A percentile compares a stretch with the other conserved stretches of the same genome.
phyloP scores from a whole-genome alignment of 78 protist species.

The Dictyostelium brefeldianum region DNA sequence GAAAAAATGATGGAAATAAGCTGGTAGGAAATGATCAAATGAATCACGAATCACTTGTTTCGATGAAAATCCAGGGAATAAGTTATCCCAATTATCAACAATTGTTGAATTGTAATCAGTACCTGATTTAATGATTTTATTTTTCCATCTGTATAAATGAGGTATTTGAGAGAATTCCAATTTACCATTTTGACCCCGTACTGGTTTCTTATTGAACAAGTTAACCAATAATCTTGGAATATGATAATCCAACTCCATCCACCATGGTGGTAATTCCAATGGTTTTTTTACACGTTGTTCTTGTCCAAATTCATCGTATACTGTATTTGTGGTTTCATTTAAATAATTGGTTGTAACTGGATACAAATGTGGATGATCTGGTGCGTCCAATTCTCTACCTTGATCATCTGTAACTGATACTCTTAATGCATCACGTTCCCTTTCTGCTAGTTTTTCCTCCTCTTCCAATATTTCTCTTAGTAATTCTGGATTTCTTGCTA shows the following conservation, averaged over 20 bases:
- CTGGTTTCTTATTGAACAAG: background rate
- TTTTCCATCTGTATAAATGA: background rate
- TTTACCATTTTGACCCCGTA: too few relatives aligned
- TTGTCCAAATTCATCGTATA: background rate
- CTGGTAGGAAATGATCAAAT: background rate
- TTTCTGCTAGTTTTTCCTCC: background rate
- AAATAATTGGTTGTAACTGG: background rate
- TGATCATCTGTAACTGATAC: background rate
- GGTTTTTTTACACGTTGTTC: background rate
- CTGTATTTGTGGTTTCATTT: too few relatives aligned
- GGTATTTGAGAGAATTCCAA: too few relatives aligned
- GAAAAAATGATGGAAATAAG: constrained; percentile 9
- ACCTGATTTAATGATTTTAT: background rate
- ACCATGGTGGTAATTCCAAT: background rate
- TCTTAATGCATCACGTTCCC: background rate
- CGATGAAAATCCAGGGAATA: background rate
- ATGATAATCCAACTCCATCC: background rate
- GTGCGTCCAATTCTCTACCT: background rate
- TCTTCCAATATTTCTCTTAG: background rate
- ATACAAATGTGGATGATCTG: background rate
- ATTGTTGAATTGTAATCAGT: background rate
- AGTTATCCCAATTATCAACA: background rate
- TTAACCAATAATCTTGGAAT: background rate
- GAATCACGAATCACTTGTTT: background rate
- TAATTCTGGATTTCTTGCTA: background rate